A percentile compares a stretch with the other conserved stretches of the same genome.
Conservation (phyloP, 1,284 basidiomycete genomes). For the Marasmius sp. region DNA sequence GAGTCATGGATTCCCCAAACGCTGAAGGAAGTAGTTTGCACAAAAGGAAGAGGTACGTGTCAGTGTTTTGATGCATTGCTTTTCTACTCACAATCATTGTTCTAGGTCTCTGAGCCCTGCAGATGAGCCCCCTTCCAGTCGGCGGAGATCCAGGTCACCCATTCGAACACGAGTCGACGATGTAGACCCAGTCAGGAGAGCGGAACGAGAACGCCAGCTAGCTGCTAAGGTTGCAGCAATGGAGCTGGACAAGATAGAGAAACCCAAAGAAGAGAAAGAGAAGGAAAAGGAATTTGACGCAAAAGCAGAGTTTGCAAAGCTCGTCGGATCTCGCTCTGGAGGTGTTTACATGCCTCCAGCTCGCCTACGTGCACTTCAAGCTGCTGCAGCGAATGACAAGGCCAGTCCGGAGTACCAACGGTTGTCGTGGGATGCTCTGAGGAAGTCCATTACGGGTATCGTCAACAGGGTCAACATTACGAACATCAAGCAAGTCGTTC, state of each 20-base stretch:
- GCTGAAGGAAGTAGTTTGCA: slow-evolving; percentile 33
- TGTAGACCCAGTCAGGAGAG: slow-evolving; percentile 74
- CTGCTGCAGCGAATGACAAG: slow-evolving; percentile 84
- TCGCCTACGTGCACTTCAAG: slow-evolving; percentile 87
- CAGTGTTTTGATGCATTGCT: neutral
- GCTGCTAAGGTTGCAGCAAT: slow-evolving; percentile 71
- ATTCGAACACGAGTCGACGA: slow-evolving; percentile 60
- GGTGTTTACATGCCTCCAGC: slow-evolving; percentile 98
- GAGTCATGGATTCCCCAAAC: slow-evolving; percentile 38
- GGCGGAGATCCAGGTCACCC: slow-evolving; percentile 61
- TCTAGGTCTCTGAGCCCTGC: slow-evolving; percentile 52
- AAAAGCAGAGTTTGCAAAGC: slow-evolving; percentile 79
- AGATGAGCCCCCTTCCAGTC: slow-evolving; percentile 59
- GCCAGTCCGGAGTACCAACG: slow-evolving; percentile 92
- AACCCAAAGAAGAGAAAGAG: slow-evolving; percentile 44
- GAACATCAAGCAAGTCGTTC: slow-evolving; percentile 97
- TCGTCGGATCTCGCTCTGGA: slow-evolving; percentile 79
- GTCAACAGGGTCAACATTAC: slow-evolving; percentile 97
- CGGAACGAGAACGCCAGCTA: slow-evolving; percentile 77
- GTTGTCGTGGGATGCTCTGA: slow-evolving; percentile 95
- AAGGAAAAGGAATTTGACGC: slow-evolving; percentile 62
- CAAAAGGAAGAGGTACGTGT: slow-evolving; percentile 61
- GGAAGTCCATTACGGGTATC: slow-evolving; percentile 98
- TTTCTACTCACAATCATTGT: neutral
- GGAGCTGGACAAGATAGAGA: slow-evolving; percentile 65